Evolutionary conservation across 345 rosid genomes (phyloP).

Genomic region (Lepidium sativum): DNA sequence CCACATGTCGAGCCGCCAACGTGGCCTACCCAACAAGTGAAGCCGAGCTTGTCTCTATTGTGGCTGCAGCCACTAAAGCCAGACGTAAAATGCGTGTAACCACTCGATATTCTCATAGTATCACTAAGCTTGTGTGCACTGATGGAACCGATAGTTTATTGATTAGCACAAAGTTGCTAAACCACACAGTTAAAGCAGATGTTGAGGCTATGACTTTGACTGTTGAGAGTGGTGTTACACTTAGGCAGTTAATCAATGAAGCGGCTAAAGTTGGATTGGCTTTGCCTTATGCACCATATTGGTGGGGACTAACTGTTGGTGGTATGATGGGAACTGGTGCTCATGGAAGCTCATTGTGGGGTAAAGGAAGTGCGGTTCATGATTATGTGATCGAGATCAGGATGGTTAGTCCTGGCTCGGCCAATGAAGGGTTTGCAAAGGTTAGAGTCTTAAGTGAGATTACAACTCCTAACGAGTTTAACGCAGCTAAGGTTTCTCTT

Average conservation of each 20-base stretch:
- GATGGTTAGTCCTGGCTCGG: conserved; percentile 47
- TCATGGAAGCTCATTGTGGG: conserved; percentile 82
- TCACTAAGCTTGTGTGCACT: conserved; percentile 61
- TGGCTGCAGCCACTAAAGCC: conserved; percentile 44
- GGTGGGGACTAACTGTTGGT: conserved; percentile 87
- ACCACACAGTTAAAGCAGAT: conserved; percentile 28
- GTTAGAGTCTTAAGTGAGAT: conserved; percentile 34
- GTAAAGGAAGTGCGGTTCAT: conserved; percentile 68
- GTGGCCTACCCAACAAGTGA: conserved; percentile 56
- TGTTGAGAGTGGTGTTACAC: conserved; percentile 64
- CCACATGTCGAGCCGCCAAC: conserved; percentile 46
- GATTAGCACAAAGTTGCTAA: conserved; percentile 60
- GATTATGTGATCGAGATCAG: conserved; percentile 50
- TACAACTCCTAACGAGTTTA: conserved; percentile 29
- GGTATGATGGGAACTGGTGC: conserved; percentile 77
- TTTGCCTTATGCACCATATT: conserved; percentile 67
- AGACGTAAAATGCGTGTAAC: conserved; percentile 57
- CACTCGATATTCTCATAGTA: conserved; percentile 64
- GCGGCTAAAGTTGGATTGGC: conserved; percentile 63
- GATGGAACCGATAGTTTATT: conserved; percentile 53
- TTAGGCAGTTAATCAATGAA: conserved; percentile 50
- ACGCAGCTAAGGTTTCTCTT: conserved; percentile 67
- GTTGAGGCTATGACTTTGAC: conserved; percentile 35
- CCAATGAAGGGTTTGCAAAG: conserved; percentile 39
- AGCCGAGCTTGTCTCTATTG: conserved; percentile 40